Evolutionary conservation across 345 rosid species (phyloP), one percentile per base, ranked within the genome.

Genomic region (Bruguiera sexangula): DNA sequence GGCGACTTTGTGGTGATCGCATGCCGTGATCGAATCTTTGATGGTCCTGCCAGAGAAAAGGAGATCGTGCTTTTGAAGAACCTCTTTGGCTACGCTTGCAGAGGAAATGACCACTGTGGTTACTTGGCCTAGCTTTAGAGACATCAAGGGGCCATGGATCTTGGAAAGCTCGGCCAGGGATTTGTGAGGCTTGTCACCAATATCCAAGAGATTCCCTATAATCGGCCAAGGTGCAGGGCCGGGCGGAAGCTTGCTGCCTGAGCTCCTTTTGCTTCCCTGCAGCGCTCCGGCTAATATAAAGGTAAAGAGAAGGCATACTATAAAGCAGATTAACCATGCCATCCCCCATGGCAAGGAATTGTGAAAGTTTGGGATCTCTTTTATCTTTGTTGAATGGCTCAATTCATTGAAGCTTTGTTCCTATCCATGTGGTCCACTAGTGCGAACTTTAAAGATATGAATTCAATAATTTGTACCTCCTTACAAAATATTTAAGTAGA

Each of bases 131-230:
- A 81, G 73, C 16, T 63, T 66, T 3, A 84, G 59, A 52, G 32
- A 80, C 79, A 84, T 79, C 52, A 84, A 34, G 11, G 81, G 79
- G 31, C 88, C 84, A 51, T 82, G 65, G 62, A 59, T 63, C 30
- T 43, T 21, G 71, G 85, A 78, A 21, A 82, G 84, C 53, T 72
- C 48, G 11, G 84, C 78, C 1, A 81, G 69, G 8, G 81, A 78
- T 54, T 22, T 73, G 75, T 84, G 79, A 20, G 82, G 81, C 19
- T 67, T 60, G 15, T 60, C 68, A 9, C 85, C 84, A 0, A 80
- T 76, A 0, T 67, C 31, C 2, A 75, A 19, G 50, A 43, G 3
- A 3, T 43, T 43, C 16, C 84, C 85, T 15, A 79, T 15, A 56
- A 79, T 19, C 0, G 79, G 85, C 29, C 73, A 62, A 2, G 73